Conservation (phyloP, 140 eudicot genomes). For the Senecio squalidus region DNA sequence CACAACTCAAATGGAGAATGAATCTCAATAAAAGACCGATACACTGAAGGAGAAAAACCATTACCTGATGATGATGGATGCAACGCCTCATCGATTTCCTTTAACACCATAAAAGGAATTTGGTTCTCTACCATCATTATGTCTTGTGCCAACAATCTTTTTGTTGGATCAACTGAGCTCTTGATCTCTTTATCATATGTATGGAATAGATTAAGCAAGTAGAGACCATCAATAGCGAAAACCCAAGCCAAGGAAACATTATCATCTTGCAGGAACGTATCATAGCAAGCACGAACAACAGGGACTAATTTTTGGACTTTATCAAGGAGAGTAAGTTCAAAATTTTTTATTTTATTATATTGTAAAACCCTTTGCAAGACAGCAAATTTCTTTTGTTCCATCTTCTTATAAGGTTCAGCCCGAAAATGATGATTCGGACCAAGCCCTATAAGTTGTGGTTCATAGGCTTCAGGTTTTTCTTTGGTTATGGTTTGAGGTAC, state of each 20-base stretch:
- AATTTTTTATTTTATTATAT: background rate
- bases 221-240: conserved; percentile 11
- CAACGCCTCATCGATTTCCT: background rate
- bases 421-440: conserved; percentile 16
- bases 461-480: conserved; percentile 15
- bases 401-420: background rate
- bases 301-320: background rate
- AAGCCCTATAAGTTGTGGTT: conserved; percentile 6
- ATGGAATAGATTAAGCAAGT: background rate
- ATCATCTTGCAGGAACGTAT: conserved; percentile 5
- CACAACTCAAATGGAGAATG: conserved; percentile 12
- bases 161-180: background rate
- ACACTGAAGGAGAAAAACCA: background rate
- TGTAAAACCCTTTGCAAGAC: background rate
- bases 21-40: background rate
- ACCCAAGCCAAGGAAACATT: background rate
- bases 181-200: background rate
- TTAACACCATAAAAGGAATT: background rate
- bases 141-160: conserved; percentile 5
- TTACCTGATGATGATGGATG: background rate
- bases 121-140: background rate
- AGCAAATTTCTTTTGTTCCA: conserved; percentile 10
- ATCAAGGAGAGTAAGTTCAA: background rate
- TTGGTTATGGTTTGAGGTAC: conserved; percentile 1
- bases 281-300: background rate